Percentiles rank a stretch among this genome's conserved stretches.
phyloP scores from a whole-genome alignment of 2,329 filamentous ascomycete species.

The Zopfia rhizophila region DNA sequence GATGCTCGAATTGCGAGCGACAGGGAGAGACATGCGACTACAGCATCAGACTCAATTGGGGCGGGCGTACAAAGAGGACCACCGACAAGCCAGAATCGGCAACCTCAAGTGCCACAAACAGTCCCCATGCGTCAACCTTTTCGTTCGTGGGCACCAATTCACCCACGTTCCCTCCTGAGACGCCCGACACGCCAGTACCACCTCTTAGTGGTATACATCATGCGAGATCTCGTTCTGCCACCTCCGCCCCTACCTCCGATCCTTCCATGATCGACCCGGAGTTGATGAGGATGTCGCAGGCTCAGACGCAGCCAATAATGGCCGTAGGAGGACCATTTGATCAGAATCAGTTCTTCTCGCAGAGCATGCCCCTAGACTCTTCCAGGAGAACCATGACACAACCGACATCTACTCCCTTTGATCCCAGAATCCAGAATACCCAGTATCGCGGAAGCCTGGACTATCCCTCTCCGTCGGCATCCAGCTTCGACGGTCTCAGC shows the following conservation, averaged over 20 bases:
- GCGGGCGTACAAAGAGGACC: constrained; percentile 73
- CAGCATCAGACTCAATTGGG: constrained; percentile 83
- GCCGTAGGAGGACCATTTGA: constrained; percentile 24
- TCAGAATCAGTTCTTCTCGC: constrained; percentile 21
- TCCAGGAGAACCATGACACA: constrained; percentile 5
- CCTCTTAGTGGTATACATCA: constrained; percentile 27
- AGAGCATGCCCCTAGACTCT: constrained; percentile 3
- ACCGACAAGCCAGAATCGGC: constrained; percentile 44
- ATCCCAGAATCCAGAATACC: constrained; percentile 20
- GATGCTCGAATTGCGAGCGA: constrained; percentile 76
- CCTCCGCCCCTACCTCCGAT: constrained; percentile 31
- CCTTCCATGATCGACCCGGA: constrained; percentile 40
- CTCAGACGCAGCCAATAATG: constrained; percentile 24
- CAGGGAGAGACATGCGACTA: constrained; percentile 82
- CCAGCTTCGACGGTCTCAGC: constrained; percentile 28
- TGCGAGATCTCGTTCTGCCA: constrained; percentile 37
- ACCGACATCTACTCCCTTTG: constrained; percentile 21
- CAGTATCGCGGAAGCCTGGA: constrained; percentile 37
- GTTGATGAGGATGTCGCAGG: constrained; percentile 30
- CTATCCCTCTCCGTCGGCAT: constrained; percentile 30
- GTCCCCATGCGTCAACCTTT: constrained; percentile 42
- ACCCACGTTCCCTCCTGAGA: constrained; percentile 29
- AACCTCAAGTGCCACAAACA: constrained; percentile 38
- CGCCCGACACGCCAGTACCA: constrained; percentile 26
- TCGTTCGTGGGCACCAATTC: constrained; percentile 38